These are phyloP conservation scores for Letharia lupina DNA, from an alignment of 495 filamentous ascomycete species.

Conservation along the genomic window DNA sequence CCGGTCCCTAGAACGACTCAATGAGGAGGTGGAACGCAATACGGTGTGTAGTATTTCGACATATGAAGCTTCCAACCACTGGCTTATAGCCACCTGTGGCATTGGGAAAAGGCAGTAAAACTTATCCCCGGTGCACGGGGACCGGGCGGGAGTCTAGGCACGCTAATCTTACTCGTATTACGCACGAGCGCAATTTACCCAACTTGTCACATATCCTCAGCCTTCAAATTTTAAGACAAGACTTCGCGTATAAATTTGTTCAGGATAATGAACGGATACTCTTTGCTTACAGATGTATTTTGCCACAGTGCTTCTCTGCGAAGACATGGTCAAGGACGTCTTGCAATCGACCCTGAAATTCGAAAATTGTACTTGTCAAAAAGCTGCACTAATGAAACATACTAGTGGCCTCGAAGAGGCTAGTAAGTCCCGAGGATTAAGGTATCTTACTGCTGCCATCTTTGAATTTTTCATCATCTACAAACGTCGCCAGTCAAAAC, in stretches of 20 bases:
- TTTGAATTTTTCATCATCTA: slow-evolving; percentile 29
- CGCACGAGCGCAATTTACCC: too few relatives aligned
- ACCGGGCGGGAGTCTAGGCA: too few relatives aligned
- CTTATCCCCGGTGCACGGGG: too few relatives aligned
- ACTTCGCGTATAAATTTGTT: neutral
- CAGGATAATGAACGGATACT: too few relatives aligned
- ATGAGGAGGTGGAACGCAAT: neutral
- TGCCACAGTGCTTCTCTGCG: too few relatives aligned
- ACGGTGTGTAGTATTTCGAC: neutral
- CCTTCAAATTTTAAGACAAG: neutral
- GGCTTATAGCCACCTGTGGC: neutral
- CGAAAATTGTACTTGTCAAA: too few relatives aligned
- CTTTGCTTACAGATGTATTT: too few relatives aligned
- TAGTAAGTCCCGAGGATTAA: neutral
- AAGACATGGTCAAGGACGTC: too few relatives aligned
- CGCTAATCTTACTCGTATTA: too few relatives aligned
- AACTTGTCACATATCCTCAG: neutral
- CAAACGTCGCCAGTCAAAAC: slow-evolving; percentile 44
- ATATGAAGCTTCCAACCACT: neutral
- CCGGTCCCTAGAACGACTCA: neutral
- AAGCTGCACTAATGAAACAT: too few relatives aligned
- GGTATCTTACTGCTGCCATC: neutral
- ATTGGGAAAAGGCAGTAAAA: neutral
- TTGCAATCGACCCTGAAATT: neutral
- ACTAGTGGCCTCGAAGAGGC: neutral